Conservation (phyloP, 805 yeast species). For the Trichomonascus vanleenenianus region DNA sequence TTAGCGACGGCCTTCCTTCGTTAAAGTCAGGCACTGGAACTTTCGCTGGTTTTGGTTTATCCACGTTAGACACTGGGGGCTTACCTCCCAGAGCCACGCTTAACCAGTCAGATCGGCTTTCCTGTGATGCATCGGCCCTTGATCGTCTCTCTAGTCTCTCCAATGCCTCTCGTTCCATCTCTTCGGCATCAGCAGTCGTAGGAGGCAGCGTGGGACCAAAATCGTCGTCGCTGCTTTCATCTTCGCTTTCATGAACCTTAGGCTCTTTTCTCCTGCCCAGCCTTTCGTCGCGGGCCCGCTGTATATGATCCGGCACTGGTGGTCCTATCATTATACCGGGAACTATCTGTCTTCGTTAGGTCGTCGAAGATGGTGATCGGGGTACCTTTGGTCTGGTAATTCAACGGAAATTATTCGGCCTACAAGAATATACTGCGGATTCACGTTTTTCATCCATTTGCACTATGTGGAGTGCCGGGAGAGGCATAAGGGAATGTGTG, state of each 20-base stretch:
- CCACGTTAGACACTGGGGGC: background rate
- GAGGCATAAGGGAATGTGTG: no score
- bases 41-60: background rate
- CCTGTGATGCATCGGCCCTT: background rate
- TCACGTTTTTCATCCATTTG: no score
- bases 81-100: constrained; percentile 13
- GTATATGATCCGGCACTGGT: constrained; percentile 14
- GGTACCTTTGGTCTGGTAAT: no score
- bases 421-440: no score
- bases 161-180: constrained; percentile 14
- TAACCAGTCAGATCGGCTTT: constrained; percentile 13
- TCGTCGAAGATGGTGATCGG: background rate
- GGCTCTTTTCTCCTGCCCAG: background rate
- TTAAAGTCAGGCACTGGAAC: background rate
- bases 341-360: background rate
- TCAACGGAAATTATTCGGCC: no score
- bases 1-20: constrained; percentile 7
- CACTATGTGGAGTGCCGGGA: no score
- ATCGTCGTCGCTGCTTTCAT: constrained; percentile 9
- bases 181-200: constrained; percentile 4
- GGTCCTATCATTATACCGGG: constrained; percentile 15
- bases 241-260: constrained; percentile 1
- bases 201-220: constrained; percentile 17
- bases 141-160: constrained; percentile 9
- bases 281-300: constrained; percentile 8